Evolutionary conservation across 257 asterid genomes (phyloP).

Genomic region (Scutellaria minor): DNA sequence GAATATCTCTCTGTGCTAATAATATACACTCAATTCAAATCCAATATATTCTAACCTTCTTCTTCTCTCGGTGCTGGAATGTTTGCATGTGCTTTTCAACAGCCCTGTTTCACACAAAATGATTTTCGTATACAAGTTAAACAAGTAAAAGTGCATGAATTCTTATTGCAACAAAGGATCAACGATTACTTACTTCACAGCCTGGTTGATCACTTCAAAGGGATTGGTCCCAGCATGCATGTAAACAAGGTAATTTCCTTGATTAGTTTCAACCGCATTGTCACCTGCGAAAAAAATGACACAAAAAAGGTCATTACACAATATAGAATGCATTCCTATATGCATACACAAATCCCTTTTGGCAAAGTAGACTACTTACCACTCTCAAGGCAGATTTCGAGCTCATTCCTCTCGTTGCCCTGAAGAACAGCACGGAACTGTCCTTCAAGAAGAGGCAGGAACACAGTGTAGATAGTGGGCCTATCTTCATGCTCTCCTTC

Average conservation of each 20-base stretch:
- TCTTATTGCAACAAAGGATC: constrained; percentile 1
- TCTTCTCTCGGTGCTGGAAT: constrained; percentile 85
- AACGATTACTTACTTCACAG: constrained; percentile 74
- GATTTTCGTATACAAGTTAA: constrained; percentile 15
- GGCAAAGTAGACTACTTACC: constrained; percentile 59
- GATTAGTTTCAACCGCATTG: constrained; percentile 81
- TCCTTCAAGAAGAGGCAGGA: constrained; percentile 96
- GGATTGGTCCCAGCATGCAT: constrained; percentile 96
- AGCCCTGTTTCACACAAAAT: constrained; percentile 54
- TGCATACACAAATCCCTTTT: not conserved
- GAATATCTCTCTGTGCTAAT: not conserved
- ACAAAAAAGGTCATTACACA: constrained; percentile 31
- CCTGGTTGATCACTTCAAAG: constrained; percentile 85
- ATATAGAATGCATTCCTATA: constrained; percentile 3
- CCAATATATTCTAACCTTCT: constrained; percentile 54
- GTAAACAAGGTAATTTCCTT: constrained; percentile 87
- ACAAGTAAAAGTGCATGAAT: not conserved
- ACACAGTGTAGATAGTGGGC: constrained; percentile 77
- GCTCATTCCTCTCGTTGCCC: constrained; percentile 82
- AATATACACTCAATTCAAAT: constrained; percentile 26
- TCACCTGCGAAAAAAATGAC: constrained; percentile 67
- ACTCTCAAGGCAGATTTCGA: constrained; percentile 97
- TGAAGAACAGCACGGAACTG: constrained; percentile 97
- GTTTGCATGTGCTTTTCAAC: constrained; percentile 90
- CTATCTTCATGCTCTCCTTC: constrained; percentile 62